Evolutionary conservation across 1,284 basidiomycete species (phyloP).

Genomic region (Dichomitus squalens): DNA sequence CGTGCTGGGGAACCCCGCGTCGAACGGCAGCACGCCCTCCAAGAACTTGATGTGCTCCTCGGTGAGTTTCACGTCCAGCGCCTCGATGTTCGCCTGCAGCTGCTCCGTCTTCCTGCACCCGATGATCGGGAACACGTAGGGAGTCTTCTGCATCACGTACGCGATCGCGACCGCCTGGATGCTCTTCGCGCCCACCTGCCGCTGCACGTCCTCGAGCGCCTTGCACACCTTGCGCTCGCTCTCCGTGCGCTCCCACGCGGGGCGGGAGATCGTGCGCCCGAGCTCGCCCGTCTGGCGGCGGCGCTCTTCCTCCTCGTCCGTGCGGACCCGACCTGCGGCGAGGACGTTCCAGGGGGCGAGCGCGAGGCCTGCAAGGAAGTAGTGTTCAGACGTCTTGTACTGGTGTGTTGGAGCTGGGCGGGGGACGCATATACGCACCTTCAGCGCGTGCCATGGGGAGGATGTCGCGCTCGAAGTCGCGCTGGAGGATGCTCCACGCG

Average conservation of each 20-base stretch:
- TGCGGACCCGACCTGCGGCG: constrained; percentile 48
- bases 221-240: constrained; percentile 41
- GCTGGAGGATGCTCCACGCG: constrained; percentile 47
- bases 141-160: constrained; percentile 51
- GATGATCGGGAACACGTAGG: too few species aligned
- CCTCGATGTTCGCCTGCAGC: constrained; percentile 48
- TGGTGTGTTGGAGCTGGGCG: not conserved
- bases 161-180: constrained; percentile 45
- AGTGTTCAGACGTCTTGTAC: too few species aligned
- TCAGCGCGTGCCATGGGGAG: constrained; percentile 50
- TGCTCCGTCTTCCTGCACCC: constrained; percentile 56
- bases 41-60: constrained; percentile 46
- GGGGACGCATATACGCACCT: constrained; percentile 31
- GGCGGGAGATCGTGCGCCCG: constrained; percentile 33
- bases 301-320: constrained; percentile 48
- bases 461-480: constrained; percentile 42
- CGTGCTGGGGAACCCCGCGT: constrained; percentile 44
- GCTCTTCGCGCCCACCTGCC: constrained; percentile 39
- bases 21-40: constrained; percentile 43
- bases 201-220: constrained; percentile 51
- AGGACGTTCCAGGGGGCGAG: constrained; percentile 56
- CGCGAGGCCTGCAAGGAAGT: constrained; percentile 42
- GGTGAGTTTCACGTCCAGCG: constrained; percentile 45
- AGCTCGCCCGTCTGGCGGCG: constrained; percentile 46
- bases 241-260: constrained; percentile 43